Base-by-base conservation (phyloP, 2,329 filamentous ascomycete species). In the Sporothrix luriei region DNA sequence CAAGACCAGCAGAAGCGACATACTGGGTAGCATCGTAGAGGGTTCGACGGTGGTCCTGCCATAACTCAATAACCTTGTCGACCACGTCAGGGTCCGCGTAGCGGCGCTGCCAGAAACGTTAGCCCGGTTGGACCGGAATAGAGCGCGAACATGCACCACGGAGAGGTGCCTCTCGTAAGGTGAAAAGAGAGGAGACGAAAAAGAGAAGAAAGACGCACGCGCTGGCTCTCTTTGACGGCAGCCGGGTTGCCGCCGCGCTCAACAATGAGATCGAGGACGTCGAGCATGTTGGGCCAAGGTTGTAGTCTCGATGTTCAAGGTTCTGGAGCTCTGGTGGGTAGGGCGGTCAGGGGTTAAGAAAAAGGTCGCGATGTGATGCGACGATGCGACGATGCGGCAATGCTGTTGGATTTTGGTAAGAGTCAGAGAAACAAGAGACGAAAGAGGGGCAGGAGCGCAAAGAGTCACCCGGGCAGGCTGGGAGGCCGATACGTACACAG, bases 191-290 rank as follows among this genome's bases (percentile, higher is more conserved):
- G 13, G 40, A 14, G 7, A 65, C n/a, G n/a, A 14, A 29, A 13
- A 14, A 68, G 40, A 11, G 16, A 46, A 16, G 26, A 16, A 24
- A 24, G 5, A 69, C 69, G 49, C 46, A 74, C 73, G 75, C 91
- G 88, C 82, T 99, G 95, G 73, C 91, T 95, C 80, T 97, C 93
- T 79, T 91, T 91, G 80, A 99, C 95, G 82, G 89, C 90, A 78
- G 97, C 91, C 19, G 93, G 92, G 82, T 98, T 88, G 75, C 95
- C 95, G 74, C 94, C 95, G 76, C 93, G 91, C 80, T 97, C 93
- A 78, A 87, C 81, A 77, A 94, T 90, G 78, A 94, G 93, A 78
- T 94, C 91, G 75, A 87, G 84, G 69, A 93, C 84, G 82, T 94
- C 91, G 24, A 74, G 73, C 73, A 74, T 73, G 43, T 64, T 73